These are phyloP conservation scores for Skeletonema grethae DNA, from an alignment of 108 stramenopile species.

Conservation along the genomic window DNA sequence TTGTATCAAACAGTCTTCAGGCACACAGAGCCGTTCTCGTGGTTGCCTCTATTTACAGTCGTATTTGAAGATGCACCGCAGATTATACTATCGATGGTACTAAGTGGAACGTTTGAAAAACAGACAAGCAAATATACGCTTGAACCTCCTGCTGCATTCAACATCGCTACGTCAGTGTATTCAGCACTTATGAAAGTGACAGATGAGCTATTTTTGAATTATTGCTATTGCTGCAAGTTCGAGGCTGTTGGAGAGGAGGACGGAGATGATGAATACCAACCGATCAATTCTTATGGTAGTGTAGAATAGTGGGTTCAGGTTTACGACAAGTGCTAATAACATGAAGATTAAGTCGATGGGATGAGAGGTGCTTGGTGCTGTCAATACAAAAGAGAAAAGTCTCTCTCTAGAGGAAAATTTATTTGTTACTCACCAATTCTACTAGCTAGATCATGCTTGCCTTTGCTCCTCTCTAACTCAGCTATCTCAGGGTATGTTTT, in stretches of 20 bases:
- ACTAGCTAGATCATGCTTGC: too few species aligned
- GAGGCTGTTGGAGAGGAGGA: conserved; percentile 8
- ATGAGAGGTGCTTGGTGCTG: too few species aligned
- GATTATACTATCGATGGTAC: conserved; percentile 23
- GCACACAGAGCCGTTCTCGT: conserved; percentile 9
- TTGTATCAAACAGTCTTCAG: conserved; percentile 25
- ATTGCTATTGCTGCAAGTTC: conserved; percentile 29
- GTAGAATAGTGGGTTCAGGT: too few species aligned
- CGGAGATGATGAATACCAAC: background rate
- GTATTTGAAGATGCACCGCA: conserved; percentile 30
- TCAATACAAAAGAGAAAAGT: too few species aligned
- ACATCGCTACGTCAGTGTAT: conserved; percentile 33
- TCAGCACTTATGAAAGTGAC: conserved; percentile 25
- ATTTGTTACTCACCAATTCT: too few species aligned
- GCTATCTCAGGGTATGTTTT: too few species aligned
- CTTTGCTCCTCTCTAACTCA: too few species aligned
- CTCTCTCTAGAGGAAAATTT: too few species aligned
- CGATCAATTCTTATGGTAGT: too few species aligned
- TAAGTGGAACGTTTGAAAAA: conserved; percentile 7
- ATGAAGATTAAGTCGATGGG: too few species aligned
- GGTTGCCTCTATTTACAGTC: conserved; percentile 28
- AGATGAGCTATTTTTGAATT: conserved; percentile 19
- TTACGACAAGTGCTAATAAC: too few species aligned
- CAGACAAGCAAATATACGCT: background rate
- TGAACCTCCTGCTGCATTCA: conserved; percentile 18